A percentile compares a stretch with the other conserved stretches of the same genome.
Evolutionary conservation across 352 stramenopile genomes (phyloP).

Genomic region (Globisporangium heterothallicum): DNA sequence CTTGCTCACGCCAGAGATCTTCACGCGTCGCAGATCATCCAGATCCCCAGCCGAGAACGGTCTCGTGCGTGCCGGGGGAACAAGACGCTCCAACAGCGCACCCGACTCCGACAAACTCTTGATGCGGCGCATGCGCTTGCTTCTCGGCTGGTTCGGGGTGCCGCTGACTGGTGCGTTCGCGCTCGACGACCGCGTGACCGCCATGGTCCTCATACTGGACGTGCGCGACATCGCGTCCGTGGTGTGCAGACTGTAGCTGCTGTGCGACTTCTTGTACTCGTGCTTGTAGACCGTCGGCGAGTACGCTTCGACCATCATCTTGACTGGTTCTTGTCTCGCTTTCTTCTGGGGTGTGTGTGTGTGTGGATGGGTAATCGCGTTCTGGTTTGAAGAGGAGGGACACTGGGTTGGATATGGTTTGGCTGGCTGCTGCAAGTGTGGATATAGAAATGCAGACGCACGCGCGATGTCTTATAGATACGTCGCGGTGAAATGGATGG

Average conservation of each 20-base stretch:
- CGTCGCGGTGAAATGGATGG: background rate
- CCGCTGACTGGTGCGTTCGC: conserved; percentile 1
- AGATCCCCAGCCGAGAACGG: conserved; percentile 52
- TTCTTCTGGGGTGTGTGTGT: background rate
- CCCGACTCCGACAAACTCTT: conserved; percentile 69
- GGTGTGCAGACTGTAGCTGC: background rate
- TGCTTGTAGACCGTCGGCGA: conserved; percentile 5
- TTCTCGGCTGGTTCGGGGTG: conserved; percentile 10
- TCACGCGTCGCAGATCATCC: conserved; percentile 43
- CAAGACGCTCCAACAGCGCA: conserved; percentile 37
- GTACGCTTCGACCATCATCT: conserved; percentile 20
- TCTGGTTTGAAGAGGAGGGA: background rate
- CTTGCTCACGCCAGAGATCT: conserved; percentile 59
- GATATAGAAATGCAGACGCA: background rate
- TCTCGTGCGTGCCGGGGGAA: conserved; percentile 22
- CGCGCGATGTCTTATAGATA: background rate
- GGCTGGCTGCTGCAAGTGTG: background rate
- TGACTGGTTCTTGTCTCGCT: too few species aligned
- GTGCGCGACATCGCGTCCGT: conserved; percentile 1
- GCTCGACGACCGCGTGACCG: conserved; percentile 8
- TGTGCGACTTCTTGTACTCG: background rate
- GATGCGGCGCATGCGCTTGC: conserved; percentile 26
- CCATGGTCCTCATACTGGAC: conserved; percentile 9
- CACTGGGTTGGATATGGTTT: background rate
- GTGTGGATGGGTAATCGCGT: background rate